Percentiles rank a stretch among this genome's conserved stretches.
phyloP scores from a whole-genome alignment of 73 alveolate species.

The Paramecium biaurelia region DNA sequence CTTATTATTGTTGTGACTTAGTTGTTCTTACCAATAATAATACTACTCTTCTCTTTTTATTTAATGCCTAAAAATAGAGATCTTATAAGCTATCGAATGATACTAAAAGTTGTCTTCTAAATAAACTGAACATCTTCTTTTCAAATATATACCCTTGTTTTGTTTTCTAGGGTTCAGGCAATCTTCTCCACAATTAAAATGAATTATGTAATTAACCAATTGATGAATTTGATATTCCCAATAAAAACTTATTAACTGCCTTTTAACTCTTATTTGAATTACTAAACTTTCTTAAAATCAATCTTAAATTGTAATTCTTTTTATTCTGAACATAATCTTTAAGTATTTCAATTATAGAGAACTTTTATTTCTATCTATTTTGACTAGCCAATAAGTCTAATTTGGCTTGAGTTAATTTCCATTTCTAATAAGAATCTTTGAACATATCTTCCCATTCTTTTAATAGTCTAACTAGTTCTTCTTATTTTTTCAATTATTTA shows the following conservation, averaged over 20 bases:
- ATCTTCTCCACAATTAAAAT: conserved; percentile 12
- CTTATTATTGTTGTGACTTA: background rate
- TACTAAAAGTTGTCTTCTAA: background rate
- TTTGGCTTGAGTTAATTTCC: background rate
- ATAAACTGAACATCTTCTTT: background rate
- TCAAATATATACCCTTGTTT: background rate
- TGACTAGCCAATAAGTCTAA: background rate
- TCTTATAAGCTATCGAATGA: background rate
- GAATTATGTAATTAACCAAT: background rate
- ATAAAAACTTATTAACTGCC: background rate
- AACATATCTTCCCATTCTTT: conserved; percentile 2
- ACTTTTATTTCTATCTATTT: background rate
- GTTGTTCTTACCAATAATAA: background rate
- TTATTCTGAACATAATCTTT: background rate
- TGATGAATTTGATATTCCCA: background rate
- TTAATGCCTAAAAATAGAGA: background rate
- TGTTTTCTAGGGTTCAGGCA: background rate
- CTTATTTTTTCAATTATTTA: background rate
- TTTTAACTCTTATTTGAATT: background rate
- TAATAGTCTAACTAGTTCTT: background rate
- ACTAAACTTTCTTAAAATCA: background rate
- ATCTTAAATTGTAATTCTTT: conserved; percentile 1
- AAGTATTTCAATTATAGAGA: background rate
- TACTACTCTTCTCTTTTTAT: background rate
- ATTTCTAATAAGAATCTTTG: conserved; percentile 26